Evolutionary conservation across 2,329 filamentous ascomycete genomes (phyloP), one percentile per base, ranked within the genome.

Genomic region (Sodiomyces alkalinus): DNA sequence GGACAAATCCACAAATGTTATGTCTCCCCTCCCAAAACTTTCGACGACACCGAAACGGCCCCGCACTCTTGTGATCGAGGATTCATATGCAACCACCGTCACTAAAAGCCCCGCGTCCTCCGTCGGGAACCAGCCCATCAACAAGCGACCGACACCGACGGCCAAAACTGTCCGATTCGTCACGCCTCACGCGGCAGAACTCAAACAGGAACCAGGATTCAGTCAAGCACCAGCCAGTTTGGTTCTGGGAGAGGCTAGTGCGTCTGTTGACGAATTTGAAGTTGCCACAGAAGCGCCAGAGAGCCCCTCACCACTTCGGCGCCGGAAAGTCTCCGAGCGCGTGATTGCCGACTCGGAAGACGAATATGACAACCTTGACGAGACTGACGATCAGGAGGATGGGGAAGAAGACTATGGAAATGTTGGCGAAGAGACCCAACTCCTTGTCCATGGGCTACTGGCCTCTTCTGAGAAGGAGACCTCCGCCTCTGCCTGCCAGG

Each of bases 261-360:
- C 17, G 3, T 17, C 9, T 14, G 29, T 28, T 8, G 35, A 30
- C 5, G 30, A 31, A 17, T 5, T 11, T 7, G 30, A 31, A 17
- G 7, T 11, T 4, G 18, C 19, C 11, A 17, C 14, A 6, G 18
- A 12, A 12, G 29, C 16, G 7, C 19, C 29, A 12, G 28, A 33
- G 7, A 32, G 29, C 18, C 32, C 28, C 12, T 36, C 31, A 15
- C 35, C 34, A 8, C 18, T 31, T 8, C 17, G 30, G 12, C 34
- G 25, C 19, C 29, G 22, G 16, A 30, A 19, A n/a, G 22, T 15
- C 12, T 12, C 21, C 22, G 17, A 23, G 4, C 26, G 29, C n/a
- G 60, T 64, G 32, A 64, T 68, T 17, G 58, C 62, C 1, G 63
- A 68, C 33, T 64, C 62, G 2, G 63, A 67, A 20, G 60, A 57